phyloP scores from a whole-genome alignment of 169 alveolate species.

The Plasmodium sp. region DNA sequence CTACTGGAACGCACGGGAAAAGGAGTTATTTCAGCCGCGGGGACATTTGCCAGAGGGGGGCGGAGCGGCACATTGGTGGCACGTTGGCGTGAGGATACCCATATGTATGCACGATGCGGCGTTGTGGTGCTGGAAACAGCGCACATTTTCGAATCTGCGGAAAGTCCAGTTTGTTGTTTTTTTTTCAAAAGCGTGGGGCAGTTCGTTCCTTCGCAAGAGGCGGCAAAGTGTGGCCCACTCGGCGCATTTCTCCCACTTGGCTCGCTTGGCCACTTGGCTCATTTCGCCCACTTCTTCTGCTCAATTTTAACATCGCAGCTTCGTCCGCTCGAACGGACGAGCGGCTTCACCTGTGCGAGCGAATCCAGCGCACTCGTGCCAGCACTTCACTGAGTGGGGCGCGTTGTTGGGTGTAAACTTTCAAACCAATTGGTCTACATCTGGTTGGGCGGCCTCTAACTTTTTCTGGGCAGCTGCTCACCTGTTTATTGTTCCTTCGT shows the following conservation, averaged over 20 bases:
- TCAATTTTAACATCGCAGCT: no score
- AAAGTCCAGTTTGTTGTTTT: no score
- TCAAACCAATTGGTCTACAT: background rate
- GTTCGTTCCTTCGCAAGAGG: no score
- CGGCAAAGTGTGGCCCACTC: background rate
- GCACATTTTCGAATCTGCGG: background rate
- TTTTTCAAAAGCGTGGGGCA: no score
- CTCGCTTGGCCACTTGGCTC: no score
- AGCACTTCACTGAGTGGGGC: background rate
- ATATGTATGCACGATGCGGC: no score
- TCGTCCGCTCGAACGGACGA: no score
- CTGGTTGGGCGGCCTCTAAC: background rate
- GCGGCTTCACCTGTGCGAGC: background rate
- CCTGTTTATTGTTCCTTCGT: background rate
- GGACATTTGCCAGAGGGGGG: background rate
- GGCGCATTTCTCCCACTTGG: no score
- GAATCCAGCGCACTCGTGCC: background rate
- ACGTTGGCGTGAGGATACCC: background rate
- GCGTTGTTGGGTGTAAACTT: background rate
- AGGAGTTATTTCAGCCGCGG: background rate
- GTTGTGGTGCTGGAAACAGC: background rate
- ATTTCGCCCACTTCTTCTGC: background rate
- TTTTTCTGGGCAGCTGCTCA: no score
- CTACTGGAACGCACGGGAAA: background rate
- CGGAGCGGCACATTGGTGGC: background rate